phyloP scores from a whole-genome alignment of 106 monocot genomes.

The Apostasia ramifera region DNA sequence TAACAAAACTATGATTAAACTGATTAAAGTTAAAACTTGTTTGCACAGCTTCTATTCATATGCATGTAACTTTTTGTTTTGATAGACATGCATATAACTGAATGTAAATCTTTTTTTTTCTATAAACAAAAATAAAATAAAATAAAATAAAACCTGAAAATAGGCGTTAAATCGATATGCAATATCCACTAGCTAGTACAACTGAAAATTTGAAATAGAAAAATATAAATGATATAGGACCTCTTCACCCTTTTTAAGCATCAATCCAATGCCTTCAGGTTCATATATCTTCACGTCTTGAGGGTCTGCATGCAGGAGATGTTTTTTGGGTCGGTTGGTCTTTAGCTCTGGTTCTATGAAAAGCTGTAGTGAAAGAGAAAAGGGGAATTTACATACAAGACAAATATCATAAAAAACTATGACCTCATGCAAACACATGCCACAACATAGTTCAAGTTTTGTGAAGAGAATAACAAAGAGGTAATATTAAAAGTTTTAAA shows the following conservation, averaged over 20 bases:
- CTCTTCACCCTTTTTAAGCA: conserved; percentile 83
- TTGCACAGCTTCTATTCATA: no score
- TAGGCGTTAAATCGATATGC: background rate
- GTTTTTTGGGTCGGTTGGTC: conserved; percentile 56
- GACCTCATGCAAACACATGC: no score
- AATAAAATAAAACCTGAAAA: background rate
- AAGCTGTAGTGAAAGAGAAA: conserved; percentile 33
- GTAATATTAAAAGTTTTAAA: no score
- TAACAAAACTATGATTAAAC: no score
- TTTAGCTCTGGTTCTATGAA: conserved; percentile 72
- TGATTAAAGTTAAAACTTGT: no score
- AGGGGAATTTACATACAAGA: background rate
- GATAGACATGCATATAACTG: no score
- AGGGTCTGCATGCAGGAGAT: conserved; percentile 36
- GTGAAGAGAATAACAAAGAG: no score
- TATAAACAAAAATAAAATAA: background rate
- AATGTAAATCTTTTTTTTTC: no score
- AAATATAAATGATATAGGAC: conserved; percentile 13
- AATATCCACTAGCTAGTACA: background rate
- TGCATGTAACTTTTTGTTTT: no score
- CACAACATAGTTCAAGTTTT: no score
- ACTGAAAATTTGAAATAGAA: background rate
- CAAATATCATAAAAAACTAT: no score
- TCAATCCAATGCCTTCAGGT: conserved; percentile 56
- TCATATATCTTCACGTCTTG: conserved; percentile 67